Conservation (phyloP, 345 rosid species). For the thale cress (Arabidopsis thaliana) region DNA sequence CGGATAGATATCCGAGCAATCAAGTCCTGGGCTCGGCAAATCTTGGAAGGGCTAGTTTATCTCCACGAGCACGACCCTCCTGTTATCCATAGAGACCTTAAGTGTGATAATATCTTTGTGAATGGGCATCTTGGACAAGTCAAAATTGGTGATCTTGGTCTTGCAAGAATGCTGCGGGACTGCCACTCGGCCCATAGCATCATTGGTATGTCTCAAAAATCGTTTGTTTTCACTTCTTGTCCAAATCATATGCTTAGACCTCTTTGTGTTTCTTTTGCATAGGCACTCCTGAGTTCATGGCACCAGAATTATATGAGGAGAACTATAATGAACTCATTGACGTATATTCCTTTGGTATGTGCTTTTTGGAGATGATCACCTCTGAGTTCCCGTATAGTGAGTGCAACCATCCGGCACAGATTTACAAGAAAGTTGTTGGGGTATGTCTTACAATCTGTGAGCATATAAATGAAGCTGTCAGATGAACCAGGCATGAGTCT, state of each 20-base stretch:
- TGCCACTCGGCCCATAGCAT: constrained; percentile 64
- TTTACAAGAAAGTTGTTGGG: constrained; percentile 76
- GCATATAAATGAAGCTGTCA: constrained; percentile 30
- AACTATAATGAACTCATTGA: constrained; percentile 82
- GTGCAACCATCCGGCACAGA: constrained; percentile 74
- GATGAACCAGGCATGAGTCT: constrained; percentile 16
- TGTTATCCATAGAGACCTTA: constrained; percentile 68
- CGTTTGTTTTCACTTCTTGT: constrained; percentile 10
- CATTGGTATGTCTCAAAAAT: constrained; percentile 49
- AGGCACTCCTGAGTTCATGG: constrained; percentile 96
- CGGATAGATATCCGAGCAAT: constrained; percentile 65
- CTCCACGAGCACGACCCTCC: constrained; percentile 67
- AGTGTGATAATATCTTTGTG: constrained; percentile 70
- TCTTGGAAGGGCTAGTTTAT: constrained; percentile 65
- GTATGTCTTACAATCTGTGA: constrained; percentile 47
- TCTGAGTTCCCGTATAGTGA: constrained; percentile 83
- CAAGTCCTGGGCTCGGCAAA: constrained; percentile 66
- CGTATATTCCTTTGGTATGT: constrained; percentile 88
- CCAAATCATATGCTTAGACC: constrained; percentile 22
- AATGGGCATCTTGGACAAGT: constrained; percentile 77
- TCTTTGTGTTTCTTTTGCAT: constrained; percentile 18
- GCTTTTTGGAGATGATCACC: constrained; percentile 80
- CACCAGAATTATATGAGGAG: constrained; percentile 85
- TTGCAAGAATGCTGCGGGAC: constrained; percentile 63
- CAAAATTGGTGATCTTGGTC: constrained; percentile 74